These are phyloP conservation scores for Fusarium chlamydosporum DNA, from an alignment of 2,329 filamentous ascomycete genomes.

Conservation along the genomic window DNA sequence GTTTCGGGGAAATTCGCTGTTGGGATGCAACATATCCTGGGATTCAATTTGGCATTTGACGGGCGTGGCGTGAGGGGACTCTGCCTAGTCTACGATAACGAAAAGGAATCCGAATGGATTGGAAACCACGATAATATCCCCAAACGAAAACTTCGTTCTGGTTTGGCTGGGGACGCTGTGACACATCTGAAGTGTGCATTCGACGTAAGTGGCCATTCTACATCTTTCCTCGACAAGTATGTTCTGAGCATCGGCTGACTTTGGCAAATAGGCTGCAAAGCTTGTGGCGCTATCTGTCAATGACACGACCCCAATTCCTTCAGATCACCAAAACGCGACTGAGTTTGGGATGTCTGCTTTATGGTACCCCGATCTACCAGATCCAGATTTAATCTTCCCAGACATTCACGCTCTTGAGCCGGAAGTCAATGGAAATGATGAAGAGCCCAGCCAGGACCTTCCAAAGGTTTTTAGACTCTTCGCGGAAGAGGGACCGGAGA, in stretches of 20 bases:
- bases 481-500: background rate
- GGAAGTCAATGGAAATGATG: background rate
- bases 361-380: constrained; percentile 14
- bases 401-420: background rate
- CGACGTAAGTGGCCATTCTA: constrained; percentile 4
- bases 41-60: constrained; percentile 4
- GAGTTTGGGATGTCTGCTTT: background rate
- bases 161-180: background rate
- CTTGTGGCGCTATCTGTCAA: constrained; percentile 2
- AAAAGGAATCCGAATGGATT: background rate
- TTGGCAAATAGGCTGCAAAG: background rate
- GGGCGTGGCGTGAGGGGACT: constrained; percentile 11
- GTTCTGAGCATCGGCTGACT: background rate
- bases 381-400: background rate
- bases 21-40: background rate
- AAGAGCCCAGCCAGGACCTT: background rate
- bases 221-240: background rate
- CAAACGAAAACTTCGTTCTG: background rate
- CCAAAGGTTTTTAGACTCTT: background rate
- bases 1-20: background rate
- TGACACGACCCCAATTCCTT: background rate
- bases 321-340: background rate
- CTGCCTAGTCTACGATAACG: background rate
- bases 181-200: background rate
- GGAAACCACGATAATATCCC: background rate